Evolutionary conservation across 1,284 basidiomycete genomes (phyloP).

Genomic region (Apiotrichum domesticum): DNA sequence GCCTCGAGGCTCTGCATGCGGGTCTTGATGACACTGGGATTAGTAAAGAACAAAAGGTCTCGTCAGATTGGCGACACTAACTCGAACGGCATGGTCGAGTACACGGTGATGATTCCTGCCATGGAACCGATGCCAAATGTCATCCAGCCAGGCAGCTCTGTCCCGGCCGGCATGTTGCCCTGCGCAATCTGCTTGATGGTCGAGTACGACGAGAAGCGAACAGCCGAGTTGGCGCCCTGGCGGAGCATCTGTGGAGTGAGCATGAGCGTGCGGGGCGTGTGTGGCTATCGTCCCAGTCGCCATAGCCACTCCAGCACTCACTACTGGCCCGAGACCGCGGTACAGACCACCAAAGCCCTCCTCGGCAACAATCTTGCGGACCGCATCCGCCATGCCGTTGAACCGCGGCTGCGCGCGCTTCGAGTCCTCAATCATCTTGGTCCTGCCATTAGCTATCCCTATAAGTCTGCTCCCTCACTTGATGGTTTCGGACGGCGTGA

Average conservation of each 20-base stretch:
- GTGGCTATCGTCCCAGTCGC: no score
- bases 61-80: conserved; percentile 47
- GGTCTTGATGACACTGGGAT: conserved; percentile 82
- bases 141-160: conserved; percentile 74
- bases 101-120: conserved; percentile 92
- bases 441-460: conserved; percentile 55
- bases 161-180: conserved; percentile 73
- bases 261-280: no score
- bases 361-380: conserved; percentile 69
- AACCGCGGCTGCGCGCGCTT: conserved; percentile 78
- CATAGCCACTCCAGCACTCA: conserved; percentile 47
- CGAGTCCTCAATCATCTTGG: conserved; percentile 95
- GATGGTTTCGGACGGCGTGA: conserved; percentile 96
- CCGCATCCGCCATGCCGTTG: conserved; percentile 82
- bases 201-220: conserved; percentile 93
- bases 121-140: conserved; percentile 92
- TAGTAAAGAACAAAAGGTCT: neutral
- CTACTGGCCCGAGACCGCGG: conserved; percentile 87
- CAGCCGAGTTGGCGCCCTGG: conserved; percentile 93
- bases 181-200: conserved; percentile 89
- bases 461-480: conserved; percentile 57
- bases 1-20: conserved; percentile 93
- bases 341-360: conserved; percentile 79
- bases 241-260: conserved; percentile 71
- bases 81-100: conserved; percentile 83